phyloP scores from a whole-genome alignment of 2,329 filamentous ascomycete species.

The Pyricularia pennisetigena region DNA sequence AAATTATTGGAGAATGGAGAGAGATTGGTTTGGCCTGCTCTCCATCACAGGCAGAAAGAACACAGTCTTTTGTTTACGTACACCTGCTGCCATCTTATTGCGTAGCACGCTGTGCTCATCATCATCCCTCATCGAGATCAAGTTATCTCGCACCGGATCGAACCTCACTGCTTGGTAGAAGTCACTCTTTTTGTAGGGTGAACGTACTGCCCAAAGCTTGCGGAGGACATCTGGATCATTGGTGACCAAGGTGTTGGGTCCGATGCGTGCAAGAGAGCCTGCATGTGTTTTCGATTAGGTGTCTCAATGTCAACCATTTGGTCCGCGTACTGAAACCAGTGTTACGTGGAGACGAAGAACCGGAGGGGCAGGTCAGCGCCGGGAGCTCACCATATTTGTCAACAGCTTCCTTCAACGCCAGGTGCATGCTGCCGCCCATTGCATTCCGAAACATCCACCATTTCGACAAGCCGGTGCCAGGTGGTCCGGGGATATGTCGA shows the following conservation, averaged over 20 bases:
- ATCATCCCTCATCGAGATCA: constrained; percentile 24
- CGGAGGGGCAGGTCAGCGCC: background rate
- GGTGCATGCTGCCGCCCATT: constrained; percentile 16
- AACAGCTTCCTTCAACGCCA: constrained; percentile 15
- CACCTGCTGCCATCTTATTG: constrained; percentile 32
- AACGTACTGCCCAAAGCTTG: constrained; percentile 22
- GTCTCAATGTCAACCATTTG: constrained; percentile 7
- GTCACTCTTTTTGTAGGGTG: constrained; percentile 24
- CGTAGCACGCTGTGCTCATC: constrained; percentile 25
- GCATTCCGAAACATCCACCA: constrained; percentile 20
- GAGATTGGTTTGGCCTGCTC: background rate
- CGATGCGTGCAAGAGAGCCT: constrained; percentile 16
- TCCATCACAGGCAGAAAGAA: background rate
- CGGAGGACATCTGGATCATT: constrained; percentile 17
- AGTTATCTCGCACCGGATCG: constrained; percentile 23
- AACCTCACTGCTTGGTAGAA: constrained; percentile 27
- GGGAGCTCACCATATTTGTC: constrained; percentile 14
- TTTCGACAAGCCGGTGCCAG: constrained; percentile 14
- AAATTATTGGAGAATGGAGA: background rate
- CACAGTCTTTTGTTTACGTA: constrained; percentile 15
- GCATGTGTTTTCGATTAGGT: background rate
- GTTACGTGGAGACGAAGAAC: constrained; percentile 6
- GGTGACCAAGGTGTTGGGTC: constrained; percentile 17
- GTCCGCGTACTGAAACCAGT: constrained; percentile 3
- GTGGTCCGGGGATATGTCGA: constrained; percentile 17